These are phyloP conservation scores for Yamadazyma paraphyllophila DNA, from an alignment of 805 yeast genomes.

Conservation along the genomic window DNA sequence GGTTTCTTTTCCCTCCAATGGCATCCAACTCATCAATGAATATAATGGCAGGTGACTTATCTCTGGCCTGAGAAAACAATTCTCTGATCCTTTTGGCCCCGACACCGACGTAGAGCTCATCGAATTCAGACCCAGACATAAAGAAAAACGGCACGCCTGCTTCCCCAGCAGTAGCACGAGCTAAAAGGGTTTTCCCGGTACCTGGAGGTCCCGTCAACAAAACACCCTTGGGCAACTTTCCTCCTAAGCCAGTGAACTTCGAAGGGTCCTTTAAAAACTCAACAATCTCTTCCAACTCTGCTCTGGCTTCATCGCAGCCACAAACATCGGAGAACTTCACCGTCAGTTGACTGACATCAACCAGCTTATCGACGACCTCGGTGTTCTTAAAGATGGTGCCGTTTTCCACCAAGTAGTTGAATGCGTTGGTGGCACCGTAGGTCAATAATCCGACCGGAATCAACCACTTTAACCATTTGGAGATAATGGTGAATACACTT, in stretches of 20 bases:
- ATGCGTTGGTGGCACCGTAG: conserved; percentile 77
- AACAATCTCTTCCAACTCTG: conserved; percentile 96
- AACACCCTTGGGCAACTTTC: conserved; percentile 96
- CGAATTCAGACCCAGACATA: conserved; percentile 98
- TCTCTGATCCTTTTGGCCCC: conserved; percentile 98
- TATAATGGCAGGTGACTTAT: conserved; percentile 93
- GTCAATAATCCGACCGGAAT: conserved; percentile 76
- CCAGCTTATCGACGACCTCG: conserved; percentile 72
- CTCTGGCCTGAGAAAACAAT: conserved; percentile 87
- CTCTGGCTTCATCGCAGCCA: conserved; percentile 98
- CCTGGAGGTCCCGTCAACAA: conserved; percentile 98
- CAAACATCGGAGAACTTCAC: conserved; percentile 91
- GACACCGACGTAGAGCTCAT: conserved; percentile 96
- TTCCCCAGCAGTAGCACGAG: conserved; percentile 98
- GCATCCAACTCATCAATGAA: conserved; percentile 98
- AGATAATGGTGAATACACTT: conserved; percentile 69
- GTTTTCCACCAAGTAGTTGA: conserved; percentile 76
- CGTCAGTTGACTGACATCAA: conserved; percentile 79
- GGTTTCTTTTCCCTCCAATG: conserved; percentile 96
- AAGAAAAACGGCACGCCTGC: conserved; percentile 98
- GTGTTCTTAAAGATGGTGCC: conserved; percentile 75
- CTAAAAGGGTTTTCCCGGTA: conserved; percentile 94
- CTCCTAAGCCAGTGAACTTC: conserved; percentile 94
- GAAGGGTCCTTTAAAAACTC: conserved; percentile 95
- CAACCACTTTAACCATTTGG: conserved; percentile 88